Conservation (phyloP, 306 rosid species). For the Fagus sylvatica region DNA sequence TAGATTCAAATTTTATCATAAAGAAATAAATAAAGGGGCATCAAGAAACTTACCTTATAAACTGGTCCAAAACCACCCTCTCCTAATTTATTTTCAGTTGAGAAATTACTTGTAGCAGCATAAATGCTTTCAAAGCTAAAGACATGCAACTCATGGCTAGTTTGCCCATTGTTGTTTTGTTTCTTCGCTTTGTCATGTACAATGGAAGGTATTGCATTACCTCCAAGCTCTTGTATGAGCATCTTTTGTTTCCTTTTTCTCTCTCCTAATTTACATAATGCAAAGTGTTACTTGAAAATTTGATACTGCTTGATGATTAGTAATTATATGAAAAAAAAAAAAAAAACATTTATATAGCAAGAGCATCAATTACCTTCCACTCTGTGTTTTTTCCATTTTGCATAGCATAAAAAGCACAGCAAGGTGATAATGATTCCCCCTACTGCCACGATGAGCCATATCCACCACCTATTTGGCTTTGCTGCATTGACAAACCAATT, state of each 20-base stretch:
- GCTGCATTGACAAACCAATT: not conserved
- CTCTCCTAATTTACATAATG: not conserved
- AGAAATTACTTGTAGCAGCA: conserved; percentile 28
- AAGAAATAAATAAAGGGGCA: too few species aligned
- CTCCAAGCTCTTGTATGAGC: conserved; percentile 24
- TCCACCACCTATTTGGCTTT: conserved; percentile 24
- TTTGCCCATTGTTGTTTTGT: not conserved
- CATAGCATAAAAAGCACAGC: too few species aligned
- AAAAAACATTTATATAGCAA: conserved; percentile 10
- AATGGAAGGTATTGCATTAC: not conserved
- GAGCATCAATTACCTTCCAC: not conserved
- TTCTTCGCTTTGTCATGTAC: not conserved
- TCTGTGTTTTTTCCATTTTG: too few species aligned
- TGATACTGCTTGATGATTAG: too few species aligned
- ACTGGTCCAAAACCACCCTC: conserved; percentile 37
- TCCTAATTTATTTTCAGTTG: conserved; percentile 18
- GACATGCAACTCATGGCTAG: conserved; percentile 22
- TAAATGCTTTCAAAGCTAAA: conserved; percentile 31
- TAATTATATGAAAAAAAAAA: too few species aligned
- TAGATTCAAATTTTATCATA: too few species aligned
- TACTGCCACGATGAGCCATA: conserved; percentile 27
- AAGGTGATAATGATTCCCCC: not conserved
- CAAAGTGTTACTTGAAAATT: too few species aligned
- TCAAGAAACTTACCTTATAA: conserved; percentile 26
- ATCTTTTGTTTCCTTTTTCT: conserved; percentile 1